These are phyloP conservation scores for Fistulina hepatica DNA, from an alignment of 1,284 basidiomycete genomes.

Conservation along the genomic window DNA sequence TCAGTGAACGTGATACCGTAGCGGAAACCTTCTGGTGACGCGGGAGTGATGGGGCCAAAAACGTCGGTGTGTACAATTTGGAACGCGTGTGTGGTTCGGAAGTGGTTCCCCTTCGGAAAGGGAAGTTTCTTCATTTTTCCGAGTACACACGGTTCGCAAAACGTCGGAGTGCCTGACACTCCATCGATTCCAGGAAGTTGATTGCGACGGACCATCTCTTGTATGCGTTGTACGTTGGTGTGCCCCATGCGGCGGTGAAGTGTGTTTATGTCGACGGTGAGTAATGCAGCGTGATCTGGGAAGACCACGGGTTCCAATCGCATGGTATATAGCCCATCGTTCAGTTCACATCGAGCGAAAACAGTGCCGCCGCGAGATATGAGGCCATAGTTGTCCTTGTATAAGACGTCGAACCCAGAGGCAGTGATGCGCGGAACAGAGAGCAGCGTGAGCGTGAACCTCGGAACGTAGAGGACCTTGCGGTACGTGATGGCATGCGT, in stretches of 20 bases:
- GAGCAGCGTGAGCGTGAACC: not conserved
- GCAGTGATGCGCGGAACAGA: not conserved
- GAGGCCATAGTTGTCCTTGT: not conserved
- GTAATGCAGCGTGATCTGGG: not conserved
- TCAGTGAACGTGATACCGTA: slow-evolving; percentile 23
- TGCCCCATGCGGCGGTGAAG: not conserved
- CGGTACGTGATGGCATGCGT: not conserved
- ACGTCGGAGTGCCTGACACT: not conserved
- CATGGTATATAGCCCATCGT: not conserved
- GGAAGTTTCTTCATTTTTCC: slow-evolving; percentile 21
- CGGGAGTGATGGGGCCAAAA: slow-evolving; percentile 19
- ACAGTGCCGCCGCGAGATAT: not conserved
- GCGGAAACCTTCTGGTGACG: slow-evolving; percentile 12
- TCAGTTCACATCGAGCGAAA: not conserved
- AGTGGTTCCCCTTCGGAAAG: slow-evolving; percentile 13
- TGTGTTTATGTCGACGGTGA: not conserved
- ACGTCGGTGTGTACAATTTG: slow-evolving; percentile 25
- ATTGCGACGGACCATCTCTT: not conserved
- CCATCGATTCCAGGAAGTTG: not conserved
- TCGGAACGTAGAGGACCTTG: not conserved
- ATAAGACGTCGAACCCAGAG: not conserved
- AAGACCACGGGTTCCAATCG: not conserved
- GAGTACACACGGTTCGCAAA: slow-evolving; percentile 18
- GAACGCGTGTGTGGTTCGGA: slow-evolving; percentile 13
- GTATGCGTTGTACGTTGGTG: not conserved